Conservation (phyloP, 768 basidiomycete genomes). For the Lactifluus piperatus region DNA sequence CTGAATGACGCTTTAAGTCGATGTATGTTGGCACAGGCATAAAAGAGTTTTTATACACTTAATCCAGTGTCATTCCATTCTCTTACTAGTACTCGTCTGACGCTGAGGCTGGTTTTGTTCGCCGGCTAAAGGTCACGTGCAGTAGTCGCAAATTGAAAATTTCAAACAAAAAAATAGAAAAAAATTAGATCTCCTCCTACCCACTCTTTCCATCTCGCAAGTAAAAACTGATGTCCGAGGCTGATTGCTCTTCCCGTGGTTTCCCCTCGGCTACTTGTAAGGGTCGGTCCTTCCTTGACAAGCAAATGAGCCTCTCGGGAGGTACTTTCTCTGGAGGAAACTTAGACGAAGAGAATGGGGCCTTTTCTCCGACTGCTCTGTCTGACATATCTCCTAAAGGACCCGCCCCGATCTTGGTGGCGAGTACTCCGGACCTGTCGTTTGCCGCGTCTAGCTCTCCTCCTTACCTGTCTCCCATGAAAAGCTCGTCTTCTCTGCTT, state of each 20-base stretch:
- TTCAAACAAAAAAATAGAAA: neutral
- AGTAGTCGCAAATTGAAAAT: too few species aligned
- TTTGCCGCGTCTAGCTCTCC: constrained; percentile 10
- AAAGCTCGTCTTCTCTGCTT: neutral
- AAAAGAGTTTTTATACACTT: neutral
- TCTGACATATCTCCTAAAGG: neutral
- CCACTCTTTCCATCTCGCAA: too few species aligned
- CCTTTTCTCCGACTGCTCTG: neutral
- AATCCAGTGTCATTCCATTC: neutral
- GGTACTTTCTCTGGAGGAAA: neutral
- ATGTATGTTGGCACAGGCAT: constrained; percentile 1
- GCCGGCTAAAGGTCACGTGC: neutral
- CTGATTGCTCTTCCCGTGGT: neutral
- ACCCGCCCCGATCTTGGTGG: neutral
- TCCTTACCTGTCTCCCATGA: neutral
- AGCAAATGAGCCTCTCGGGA: neutral
- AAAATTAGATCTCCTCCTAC: too few species aligned
- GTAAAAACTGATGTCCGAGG: neutral
- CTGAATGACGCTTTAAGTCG: neutral
- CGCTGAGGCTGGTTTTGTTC: too few species aligned
- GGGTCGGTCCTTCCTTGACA: neutral
- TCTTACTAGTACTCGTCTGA: too few species aligned
- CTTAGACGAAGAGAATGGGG: neutral
- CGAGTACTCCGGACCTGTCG: constrained; percentile 13
- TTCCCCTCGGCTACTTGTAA: neutral